These are phyloP conservation scores for Cladophialophora yegresii DNA, from an alignment of 2,329 filamentous ascomycete genomes.

Conservation along the genomic window DNA sequence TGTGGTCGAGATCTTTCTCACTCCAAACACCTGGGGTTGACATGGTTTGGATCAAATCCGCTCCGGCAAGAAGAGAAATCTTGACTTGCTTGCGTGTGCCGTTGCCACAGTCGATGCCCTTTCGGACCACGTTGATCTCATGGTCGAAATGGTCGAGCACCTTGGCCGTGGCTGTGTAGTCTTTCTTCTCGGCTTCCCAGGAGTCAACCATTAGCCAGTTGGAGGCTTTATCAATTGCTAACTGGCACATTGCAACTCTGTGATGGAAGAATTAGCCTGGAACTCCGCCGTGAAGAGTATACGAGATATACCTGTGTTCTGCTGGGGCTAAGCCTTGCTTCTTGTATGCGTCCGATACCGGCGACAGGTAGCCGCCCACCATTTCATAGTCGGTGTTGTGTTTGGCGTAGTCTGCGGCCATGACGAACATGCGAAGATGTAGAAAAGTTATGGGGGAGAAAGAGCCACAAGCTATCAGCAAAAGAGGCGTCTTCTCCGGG, in stretches of 20 bases:
- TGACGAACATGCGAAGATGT: conserved; percentile 84
- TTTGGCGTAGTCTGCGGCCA: conserved; percentile 77
- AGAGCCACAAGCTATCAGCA: conserved; percentile 55
- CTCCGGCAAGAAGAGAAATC: conserved; percentile 80
- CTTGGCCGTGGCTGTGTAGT: conserved; percentile 84
- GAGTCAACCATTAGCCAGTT: conserved; percentile 84
- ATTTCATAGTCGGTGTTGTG: conserved; percentile 79
- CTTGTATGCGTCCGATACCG: conserved; percentile 75
- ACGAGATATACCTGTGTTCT: conserved; percentile 61
- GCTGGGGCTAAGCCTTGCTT: conserved; percentile 76
- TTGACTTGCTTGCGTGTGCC: conserved; percentile 68
- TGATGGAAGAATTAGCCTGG: conserved; percentile 15
- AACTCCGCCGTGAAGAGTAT: not conserved
- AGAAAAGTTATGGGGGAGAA: conserved; percentile 76
- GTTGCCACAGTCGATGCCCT: conserved; percentile 69
- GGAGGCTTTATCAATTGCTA: conserved; percentile 73
- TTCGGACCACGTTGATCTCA: conserved; percentile 78
- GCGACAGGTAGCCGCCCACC: conserved; percentile 79
- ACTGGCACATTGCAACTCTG: conserved; percentile 79
- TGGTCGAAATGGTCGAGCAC: conserved; percentile 89
- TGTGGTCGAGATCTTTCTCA: conserved; percentile 80
- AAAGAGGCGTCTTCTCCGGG: conserved; percentile 51
- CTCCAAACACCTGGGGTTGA: conserved; percentile 75
- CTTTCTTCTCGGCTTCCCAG: conserved; percentile 81
- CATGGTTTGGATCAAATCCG: conserved; percentile 74